phyloP scores from a whole-genome alignment of 164 flowering plant species.

The Echeveria elegans region DNA sequence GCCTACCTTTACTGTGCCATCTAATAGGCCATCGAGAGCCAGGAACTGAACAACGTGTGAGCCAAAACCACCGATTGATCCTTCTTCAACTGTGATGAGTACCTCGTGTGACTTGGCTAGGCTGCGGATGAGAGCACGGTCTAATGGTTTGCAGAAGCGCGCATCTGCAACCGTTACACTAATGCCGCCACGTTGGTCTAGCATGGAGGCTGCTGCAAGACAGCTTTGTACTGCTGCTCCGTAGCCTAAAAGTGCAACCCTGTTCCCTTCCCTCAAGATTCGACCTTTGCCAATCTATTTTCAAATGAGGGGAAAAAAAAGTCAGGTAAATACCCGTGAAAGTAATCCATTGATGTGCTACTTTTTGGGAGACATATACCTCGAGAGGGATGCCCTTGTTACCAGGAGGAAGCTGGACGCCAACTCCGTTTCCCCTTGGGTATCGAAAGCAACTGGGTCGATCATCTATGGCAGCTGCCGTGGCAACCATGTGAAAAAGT shows the following conservation, averaged over 20 bases:
- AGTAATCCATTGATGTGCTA: too few relatives aligned
- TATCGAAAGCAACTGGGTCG: conserved; percentile 87
- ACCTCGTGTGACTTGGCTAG: conserved; percentile 79
- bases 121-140: conserved; percentile 52
- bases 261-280: conserved; percentile 66
- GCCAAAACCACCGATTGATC: conserved; percentile 92
- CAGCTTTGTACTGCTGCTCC: conserved; percentile 89
- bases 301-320: too few relatives aligned
- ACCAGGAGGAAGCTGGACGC: conserved; percentile 64
- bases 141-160: conserved; percentile 89
- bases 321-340: too few relatives aligned
- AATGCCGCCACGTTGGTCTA: conserved; percentile 50
- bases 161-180: conserved; percentile 83
- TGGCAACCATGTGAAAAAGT: conserved; percentile 95
- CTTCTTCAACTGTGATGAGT: conserved; percentile 86
- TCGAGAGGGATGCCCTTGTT: conserved; percentile 89
- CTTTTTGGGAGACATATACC: too few relatives aligned
- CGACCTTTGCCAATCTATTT: conserved; percentile 81
- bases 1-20: conserved; percentile 90
- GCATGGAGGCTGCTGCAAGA: conserved; percentile 60
- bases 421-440: conserved; percentile 91
- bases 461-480: conserved; percentile 89
- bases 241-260: conserved; percentile 87
- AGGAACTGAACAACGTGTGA: too few relatives aligned
- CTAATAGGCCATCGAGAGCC: too few relatives aligned